Conservation (phyloP, 495 filamentous ascomycete species). For the Pseudotulostoma volvatum region DNA sequence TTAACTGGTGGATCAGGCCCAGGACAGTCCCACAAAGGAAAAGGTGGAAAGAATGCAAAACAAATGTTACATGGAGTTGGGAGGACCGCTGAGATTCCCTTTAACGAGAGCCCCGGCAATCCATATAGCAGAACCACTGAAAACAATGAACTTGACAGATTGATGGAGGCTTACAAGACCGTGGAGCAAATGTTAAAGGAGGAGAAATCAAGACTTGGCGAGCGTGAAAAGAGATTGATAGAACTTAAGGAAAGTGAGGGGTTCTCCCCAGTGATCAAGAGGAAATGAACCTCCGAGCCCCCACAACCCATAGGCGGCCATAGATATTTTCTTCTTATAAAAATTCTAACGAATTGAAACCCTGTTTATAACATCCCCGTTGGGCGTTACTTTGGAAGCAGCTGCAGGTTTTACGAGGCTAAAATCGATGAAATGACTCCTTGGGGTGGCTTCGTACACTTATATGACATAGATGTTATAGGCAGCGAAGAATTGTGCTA, state of each 20-base stretch:
- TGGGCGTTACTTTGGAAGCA: too few species aligned
- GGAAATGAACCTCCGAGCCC: constrained; percentile 16
- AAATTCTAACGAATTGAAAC: too few species aligned
- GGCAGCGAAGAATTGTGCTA: too few species aligned
- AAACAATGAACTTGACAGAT: constrained; percentile 44
- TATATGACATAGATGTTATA: too few species aligned
- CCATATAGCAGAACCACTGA: constrained; percentile 65
- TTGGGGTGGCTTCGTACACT: too few species aligned
- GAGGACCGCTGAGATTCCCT: constrained; percentile 56
- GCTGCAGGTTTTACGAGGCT: too few species aligned
- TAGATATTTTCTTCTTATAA: too few species aligned
- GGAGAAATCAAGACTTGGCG: constrained; percentile 45
- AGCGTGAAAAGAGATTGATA: constrained; percentile 46
- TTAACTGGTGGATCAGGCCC: constrained; percentile 45
- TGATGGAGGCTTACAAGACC: constrained; percentile 43
- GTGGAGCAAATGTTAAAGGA: constrained; percentile 55
- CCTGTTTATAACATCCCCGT: too few species aligned
- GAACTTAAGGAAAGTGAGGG: constrained; percentile 42
- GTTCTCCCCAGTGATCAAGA: constrained; percentile 24
- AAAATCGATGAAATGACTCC: too few species aligned
- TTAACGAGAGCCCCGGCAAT: constrained; percentile 41
- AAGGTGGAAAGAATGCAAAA: constrained; percentile 31
- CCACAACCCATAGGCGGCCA: too few species aligned
- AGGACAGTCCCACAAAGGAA: constrained; percentile 21
- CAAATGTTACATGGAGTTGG: constrained; percentile 32